Conservation (phyloP, 129 eudicot genomes). For the Flaveria brownii region DNA sequence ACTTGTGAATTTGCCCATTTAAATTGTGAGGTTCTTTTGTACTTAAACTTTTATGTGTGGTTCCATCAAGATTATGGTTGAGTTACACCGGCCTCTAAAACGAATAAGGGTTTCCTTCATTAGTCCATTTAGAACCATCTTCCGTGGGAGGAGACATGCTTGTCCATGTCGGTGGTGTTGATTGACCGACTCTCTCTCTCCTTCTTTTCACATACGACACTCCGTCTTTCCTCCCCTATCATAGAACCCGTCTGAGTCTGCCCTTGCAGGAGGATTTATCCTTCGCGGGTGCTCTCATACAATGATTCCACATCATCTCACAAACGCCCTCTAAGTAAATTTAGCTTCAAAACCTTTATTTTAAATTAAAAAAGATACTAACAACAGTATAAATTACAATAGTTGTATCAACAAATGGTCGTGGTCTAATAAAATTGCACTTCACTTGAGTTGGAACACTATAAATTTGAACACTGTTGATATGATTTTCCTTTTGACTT, state of each 20-base stretch:
- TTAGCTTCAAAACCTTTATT: neutral
- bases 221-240: no score
- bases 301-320: no score
- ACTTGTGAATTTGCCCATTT: constrained; percentile 2
- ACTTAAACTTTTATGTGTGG: neutral
- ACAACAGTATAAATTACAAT: neutral
- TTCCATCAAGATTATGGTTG: neutral
- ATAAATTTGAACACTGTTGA: neutral
- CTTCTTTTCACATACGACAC: no score
- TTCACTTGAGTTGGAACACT: neutral
- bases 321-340: neutral
- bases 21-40: neutral
- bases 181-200: no score
- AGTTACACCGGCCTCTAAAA: no score
- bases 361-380: neutral
- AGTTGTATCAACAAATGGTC: neutral
- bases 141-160: no score
- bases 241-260: no score
- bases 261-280: no score
- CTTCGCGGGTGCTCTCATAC: no score
- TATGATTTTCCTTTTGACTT: neutral
- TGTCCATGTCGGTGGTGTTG: no score
- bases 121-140: no score
- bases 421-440: neutral
- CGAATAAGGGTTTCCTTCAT: no score